A percentile compares a stretch with the other conserved stretches of the same genome.
phyloP scores from a whole-genome alignment of 306 rosid species.

The Cicer yamashitae region DNA sequence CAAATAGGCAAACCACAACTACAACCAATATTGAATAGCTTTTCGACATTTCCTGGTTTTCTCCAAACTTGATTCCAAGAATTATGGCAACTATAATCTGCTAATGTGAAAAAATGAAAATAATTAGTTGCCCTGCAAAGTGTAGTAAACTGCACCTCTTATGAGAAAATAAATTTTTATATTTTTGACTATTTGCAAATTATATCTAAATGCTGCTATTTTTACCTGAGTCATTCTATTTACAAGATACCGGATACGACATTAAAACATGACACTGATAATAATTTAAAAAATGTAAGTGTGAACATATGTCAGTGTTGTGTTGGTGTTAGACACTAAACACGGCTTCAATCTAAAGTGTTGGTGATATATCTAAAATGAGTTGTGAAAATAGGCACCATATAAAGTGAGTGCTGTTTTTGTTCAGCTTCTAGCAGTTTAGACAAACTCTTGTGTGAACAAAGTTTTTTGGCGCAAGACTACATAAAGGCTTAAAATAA shows the following conservation, averaged over 20 bases:
- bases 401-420: conserved; percentile 1
- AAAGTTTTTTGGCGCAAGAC: background rate
- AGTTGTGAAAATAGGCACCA: background rate
- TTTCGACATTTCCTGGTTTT: conserved; percentile 58
- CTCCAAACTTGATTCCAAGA: conserved; percentile 72
- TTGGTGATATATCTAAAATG: too few species aligned
- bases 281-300: too few species aligned
- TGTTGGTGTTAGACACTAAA: too few species aligned
- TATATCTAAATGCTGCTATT: background rate
- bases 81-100: conserved; percentile 77
- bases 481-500: background rate
- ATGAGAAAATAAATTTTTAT: background rate
- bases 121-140: background rate
- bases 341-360: too few species aligned
- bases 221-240: background rate
- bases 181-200: background rate
- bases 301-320: too few species aligned
- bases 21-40: conserved; percentile 71
- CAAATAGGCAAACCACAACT: conserved; percentile 76
- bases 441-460: too few species aligned
- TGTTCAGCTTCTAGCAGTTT: background rate
- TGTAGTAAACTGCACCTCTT: background rate
- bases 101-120: conserved; percentile 32
- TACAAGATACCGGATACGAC: too few species aligned
- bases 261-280: too few species aligned